Evolutionary conservation across 2,329 filamentous ascomycete species (phyloP).

Genomic region (Ceratocystis albifundus): DNA sequence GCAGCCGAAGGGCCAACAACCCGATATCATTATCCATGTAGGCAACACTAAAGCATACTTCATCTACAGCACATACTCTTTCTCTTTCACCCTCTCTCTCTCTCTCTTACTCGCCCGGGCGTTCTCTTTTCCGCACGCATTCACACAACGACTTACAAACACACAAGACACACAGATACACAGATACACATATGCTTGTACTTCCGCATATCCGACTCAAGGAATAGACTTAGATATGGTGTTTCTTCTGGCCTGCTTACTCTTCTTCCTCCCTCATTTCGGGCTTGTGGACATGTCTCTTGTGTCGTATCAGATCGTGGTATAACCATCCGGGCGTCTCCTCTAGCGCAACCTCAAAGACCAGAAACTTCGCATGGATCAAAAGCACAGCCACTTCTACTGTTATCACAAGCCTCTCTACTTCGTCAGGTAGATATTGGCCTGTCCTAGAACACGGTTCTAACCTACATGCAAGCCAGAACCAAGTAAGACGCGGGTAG

Average conservation of each 20-base stretch:
- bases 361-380: background rate
- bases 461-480: background rate
- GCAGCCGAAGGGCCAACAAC: background rate
- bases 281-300: background rate
- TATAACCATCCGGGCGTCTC: background rate
- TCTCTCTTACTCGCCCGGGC: no score
- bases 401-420: background rate
- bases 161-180: no score
- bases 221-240: background rate
- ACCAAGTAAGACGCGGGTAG: background rate
- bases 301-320: background rate
- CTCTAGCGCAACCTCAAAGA: background rate
- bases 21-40: background rate
- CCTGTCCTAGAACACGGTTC: background rate
- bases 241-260: background rate
- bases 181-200: no score
- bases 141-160: no score
- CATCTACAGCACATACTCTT: background rate
- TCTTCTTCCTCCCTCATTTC: background rate
- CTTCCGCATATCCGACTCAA: background rate
- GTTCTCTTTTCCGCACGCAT: no score
- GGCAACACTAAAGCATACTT: background rate
- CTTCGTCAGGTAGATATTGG: background rate
- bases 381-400: no score
- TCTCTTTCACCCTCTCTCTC: background rate